Evolutionary conservation across 2,329 filamentous ascomycete species (phyloP).

Genomic region (Lecanicillium sp.): DNA sequence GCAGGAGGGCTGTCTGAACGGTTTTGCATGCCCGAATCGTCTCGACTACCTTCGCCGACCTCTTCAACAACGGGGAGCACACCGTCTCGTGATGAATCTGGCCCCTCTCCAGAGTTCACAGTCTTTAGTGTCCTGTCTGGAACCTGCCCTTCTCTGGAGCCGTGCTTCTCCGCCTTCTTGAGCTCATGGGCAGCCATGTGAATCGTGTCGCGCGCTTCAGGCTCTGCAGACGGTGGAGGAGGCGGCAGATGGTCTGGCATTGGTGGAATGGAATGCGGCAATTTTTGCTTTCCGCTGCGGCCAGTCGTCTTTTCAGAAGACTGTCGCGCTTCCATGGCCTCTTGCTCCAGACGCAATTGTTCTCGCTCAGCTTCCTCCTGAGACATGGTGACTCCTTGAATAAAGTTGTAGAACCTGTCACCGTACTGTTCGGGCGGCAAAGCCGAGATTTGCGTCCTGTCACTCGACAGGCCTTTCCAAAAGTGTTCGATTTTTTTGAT

Average conservation of each 20-base stretch:
- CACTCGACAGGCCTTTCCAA: slow-evolving; percentile 84
- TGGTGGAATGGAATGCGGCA: slow-evolving; percentile 28
- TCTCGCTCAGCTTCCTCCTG: slow-evolving; percentile 75
- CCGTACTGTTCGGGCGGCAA: slow-evolving; percentile 87
- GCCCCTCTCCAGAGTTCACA: slow-evolving; percentile 28
- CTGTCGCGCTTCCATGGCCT: slow-evolving; percentile 35
- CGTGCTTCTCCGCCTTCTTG: slow-evolving; percentile 23
- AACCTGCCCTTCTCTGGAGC: slow-evolving; percentile 37
- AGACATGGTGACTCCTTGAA: slow-evolving; percentile 84
- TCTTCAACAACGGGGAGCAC: slow-evolving; percentile 82
- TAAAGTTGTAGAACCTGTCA: slow-evolving; percentile 88
- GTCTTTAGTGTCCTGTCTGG: slow-evolving; percentile 52
- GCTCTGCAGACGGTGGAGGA: slow-evolving; percentile 26
- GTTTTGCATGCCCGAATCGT: slow-evolving; percentile 33
- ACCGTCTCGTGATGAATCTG: slow-evolving; percentile 47
- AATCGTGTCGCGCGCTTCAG: slow-evolving; percentile 31
- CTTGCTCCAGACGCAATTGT: slow-evolving; percentile 47
- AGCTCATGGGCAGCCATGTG: slow-evolving; percentile 31
- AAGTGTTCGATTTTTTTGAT: slow-evolving; percentile 95
- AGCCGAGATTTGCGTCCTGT: slow-evolving; percentile 83
- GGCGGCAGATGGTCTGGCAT: slow-evolving; percentile 39
- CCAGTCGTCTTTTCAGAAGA: slow-evolving; percentile 26
- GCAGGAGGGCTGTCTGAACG: slow-evolving; percentile 22
- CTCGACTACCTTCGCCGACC: slow-evolving; percentile 63
- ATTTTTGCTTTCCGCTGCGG: slow-evolving; percentile 27